Conservation (phyloP, 1,139 yeast species). For the Yamadazyma friedrichii region DNA sequence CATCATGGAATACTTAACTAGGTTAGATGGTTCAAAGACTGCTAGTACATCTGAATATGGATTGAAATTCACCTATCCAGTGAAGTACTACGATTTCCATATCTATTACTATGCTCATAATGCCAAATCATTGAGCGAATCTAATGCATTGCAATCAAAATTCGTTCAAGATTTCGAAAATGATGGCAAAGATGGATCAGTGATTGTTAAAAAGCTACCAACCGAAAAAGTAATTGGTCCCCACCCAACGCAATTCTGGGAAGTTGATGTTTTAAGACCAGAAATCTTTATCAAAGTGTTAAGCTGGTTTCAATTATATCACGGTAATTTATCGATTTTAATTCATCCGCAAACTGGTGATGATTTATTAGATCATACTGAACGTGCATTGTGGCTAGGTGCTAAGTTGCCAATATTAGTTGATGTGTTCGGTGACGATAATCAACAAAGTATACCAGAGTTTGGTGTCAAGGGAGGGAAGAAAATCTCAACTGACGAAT, state of each 20-base stretch:
- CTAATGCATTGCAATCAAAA: slow-evolving; percentile 21
- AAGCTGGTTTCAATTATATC: slow-evolving; percentile 33
- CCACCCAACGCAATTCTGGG: slow-evolving; percentile 34
- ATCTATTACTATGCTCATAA: slow-evolving; percentile 29
- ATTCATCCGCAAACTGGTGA: slow-evolving; percentile 36
- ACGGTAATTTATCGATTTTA: slow-evolving; percentile 28
- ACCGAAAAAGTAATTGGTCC: slow-evolving; percentile 29
- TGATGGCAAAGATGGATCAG: slow-evolving; percentile 26
- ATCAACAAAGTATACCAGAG: slow-evolving; percentile 20
- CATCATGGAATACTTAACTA: slow-evolving; percentile 31
- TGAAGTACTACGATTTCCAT: slow-evolving; percentile 36
- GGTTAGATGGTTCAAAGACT: slow-evolving; percentile 17
- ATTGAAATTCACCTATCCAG: slow-evolving; percentile 24
- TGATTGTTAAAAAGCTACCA: slow-evolving; percentile 30
- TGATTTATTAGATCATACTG: slow-evolving; percentile 26
- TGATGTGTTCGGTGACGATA: slow-evolving; percentile 16
- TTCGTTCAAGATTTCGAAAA: slow-evolving; percentile 25
- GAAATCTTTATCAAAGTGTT: slow-evolving; percentile 27
- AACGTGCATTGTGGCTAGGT: slow-evolving; percentile 33
- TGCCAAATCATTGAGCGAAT: slow-evolving; percentile 19
- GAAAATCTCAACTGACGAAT: slow-evolving; percentile 17
- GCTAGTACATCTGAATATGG: slow-evolving; percentile 21
- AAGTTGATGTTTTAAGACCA: slow-evolving; percentile 31
- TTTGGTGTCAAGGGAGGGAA: slow-evolving; percentile 27
- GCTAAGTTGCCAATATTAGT: slow-evolving; percentile 22